Evolutionary conservation across 75 land plant species (phyloP).

Genomic region (Pinus tabuliformis): DNA sequence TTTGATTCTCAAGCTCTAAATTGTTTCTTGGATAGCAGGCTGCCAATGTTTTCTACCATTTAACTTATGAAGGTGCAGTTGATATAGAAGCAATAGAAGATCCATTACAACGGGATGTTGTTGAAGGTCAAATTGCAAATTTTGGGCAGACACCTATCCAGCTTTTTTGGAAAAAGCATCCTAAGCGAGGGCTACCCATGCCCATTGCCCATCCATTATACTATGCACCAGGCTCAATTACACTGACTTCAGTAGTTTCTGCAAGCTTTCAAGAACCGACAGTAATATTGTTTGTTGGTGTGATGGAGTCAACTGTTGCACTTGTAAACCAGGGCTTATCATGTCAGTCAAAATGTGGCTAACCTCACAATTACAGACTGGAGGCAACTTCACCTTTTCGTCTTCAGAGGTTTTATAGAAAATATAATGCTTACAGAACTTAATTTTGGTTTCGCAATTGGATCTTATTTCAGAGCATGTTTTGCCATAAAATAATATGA

Average conservation of each 20-base stretch:
- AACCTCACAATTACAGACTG: slow-evolving; percentile 80
- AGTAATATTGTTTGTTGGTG: slow-evolving; percentile 54
- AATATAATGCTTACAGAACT: background rate
- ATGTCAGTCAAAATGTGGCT: slow-evolving; percentile 86
- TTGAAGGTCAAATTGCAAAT: slow-evolving; percentile 99
- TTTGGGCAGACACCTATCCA: slow-evolving; percentile 99
- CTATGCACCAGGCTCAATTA: slow-evolving; percentile 93
- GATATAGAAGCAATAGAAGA: slow-evolving; percentile 88
- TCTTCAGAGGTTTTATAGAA: slow-evolving; percentile 75
- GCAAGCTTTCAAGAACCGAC: slow-evolving; percentile 35
- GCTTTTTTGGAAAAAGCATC: slow-evolving; percentile 89
- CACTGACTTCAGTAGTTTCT: slow-evolving; percentile 71
- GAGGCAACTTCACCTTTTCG: slow-evolving; percentile 96
- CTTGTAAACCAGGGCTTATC: slow-evolving; percentile 49
- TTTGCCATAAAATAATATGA: background rate
- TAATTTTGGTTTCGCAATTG: background rate
- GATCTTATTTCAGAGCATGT: background rate
- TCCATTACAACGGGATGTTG: slow-evolving; percentile 73
- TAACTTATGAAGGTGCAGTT: slow-evolving; percentile 99
- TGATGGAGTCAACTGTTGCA: slow-evolving; percentile 70
- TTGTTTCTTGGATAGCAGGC: slow-evolving; percentile 56
- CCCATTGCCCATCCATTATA: slow-evolving; percentile 90
- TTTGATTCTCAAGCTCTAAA: background rate
- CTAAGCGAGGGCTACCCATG: slow-evolving; percentile 88
- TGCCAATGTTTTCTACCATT: slow-evolving; percentile 95